These are phyloP conservation scores for Acanthamoeba culbertsoni DNA, from an alignment of 208 protist genomes.

Conservation along the genomic window DNA sequence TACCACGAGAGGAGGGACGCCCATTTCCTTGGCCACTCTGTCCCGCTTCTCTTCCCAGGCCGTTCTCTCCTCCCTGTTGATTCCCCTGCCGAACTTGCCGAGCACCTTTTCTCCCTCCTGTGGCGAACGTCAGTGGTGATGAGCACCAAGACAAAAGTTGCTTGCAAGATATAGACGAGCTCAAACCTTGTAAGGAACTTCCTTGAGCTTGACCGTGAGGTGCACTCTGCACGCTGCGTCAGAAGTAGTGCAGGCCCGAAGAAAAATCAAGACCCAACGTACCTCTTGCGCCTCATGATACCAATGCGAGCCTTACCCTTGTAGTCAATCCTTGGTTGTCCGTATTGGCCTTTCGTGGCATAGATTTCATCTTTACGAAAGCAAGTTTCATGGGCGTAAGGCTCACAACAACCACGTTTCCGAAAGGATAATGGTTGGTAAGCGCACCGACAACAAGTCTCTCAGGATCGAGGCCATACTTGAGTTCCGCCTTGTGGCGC, in stretches of 20 bases:
- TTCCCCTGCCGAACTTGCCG: not conserved
- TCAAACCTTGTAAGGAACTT: conserved; percentile 1
- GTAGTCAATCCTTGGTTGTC: not conserved
- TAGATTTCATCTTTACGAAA: conserved; percentile 4
- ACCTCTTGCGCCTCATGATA: conserved; percentile 11
- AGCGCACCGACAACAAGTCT: not conserved
- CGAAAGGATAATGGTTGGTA: no score
- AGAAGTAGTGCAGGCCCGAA: not conserved
- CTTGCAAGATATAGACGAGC: not conserved
- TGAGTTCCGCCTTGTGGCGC: not conserved
- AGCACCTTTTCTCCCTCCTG: not conserved
- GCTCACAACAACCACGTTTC: no score
- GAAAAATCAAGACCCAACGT: not conserved
- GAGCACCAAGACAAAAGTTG: not conserved
- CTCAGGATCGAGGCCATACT: conserved; percentile 6
- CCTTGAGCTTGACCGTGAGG: conserved; percentile 43
- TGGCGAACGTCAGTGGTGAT: not conserved
- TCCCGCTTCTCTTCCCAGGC: not conserved
- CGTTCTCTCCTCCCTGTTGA: not conserved
- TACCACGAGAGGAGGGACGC: not conserved
- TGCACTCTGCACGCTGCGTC: not conserved
- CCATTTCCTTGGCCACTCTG: not conserved
- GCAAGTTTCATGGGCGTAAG: not conserved
- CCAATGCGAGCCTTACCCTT: not conserved
- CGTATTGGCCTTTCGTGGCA: not conserved